Conservation (phyloP, 345 rosid genomes). For the Boechera divaricarpa region DNA sequence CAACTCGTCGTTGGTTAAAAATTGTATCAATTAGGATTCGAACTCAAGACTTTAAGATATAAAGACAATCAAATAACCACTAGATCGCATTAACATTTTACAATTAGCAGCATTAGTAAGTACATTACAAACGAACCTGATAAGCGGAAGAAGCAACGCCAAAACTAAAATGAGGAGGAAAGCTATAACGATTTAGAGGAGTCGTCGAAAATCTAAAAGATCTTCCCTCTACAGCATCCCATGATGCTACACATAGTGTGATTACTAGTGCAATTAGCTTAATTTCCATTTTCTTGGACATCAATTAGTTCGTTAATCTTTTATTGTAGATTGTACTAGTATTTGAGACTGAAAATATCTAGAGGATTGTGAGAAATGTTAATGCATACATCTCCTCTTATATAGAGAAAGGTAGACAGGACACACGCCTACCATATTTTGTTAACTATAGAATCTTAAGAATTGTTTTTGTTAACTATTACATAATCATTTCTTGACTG, state of each 20-base stretch:
- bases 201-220: slow-evolving; percentile 7
- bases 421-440: neutral
- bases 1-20: no score
- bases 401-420: neutral
- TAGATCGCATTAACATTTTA: no score
- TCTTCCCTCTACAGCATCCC: slow-evolving; percentile 29
- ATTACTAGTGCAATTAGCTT: slow-evolving; percentile 21
- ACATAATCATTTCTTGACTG: neutral
- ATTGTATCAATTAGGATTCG: no score
- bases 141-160: slow-evolving; percentile 50
- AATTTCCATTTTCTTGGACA: neutral
- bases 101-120: neutral
- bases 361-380: neutral
- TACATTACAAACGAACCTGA: slow-evolving; percentile 37
- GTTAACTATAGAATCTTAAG: neutral
- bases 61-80: no score
- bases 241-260: slow-evolving; percentile 22
- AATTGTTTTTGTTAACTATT: neutral
- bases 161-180: slow-evolving; percentile 42
- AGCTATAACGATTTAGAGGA: slow-evolving; percentile 38
- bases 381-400: neutral
- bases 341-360: neutral
- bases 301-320: neutral
- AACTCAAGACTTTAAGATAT: no score
- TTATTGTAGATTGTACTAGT: neutral